Conservation (phyloP, 768 basidiomycete genomes). For the Gymnopilus junonius region DNA sequence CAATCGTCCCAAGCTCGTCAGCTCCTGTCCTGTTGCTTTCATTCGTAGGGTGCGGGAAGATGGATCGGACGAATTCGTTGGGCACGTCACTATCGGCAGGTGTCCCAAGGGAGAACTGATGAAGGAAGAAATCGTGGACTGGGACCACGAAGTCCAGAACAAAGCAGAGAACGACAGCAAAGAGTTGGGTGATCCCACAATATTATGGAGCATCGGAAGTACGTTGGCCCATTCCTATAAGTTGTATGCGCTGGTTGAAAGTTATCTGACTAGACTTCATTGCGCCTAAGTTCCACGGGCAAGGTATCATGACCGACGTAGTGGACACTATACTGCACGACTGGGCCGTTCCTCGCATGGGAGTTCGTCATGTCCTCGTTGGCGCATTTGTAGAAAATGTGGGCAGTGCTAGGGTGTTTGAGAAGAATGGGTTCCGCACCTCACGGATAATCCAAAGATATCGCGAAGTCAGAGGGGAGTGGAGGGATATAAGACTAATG, state of each 20-base stretch:
- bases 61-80: constrained; percentile 58
- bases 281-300: constrained; percentile 26
- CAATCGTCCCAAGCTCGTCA: constrained; percentile 1
- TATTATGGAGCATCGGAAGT: constrained; percentile 68
- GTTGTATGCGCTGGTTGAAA: neutral
- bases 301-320: constrained; percentile 65
- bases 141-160: constrained; percentile 38
- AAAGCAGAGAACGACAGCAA: constrained; percentile 44
- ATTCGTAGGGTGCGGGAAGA: constrained; percentile 60
- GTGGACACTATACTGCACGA: constrained; percentile 50
- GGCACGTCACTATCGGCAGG: constrained; percentile 44
- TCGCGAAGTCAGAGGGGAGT: constrained; percentile 39
- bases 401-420: constrained; percentile 63
- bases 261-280: constrained; percentile 23
- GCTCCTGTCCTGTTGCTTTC: constrained; percentile 22
- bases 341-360: constrained; percentile 72
- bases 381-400: constrained; percentile 53
- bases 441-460: constrained; percentile 43
- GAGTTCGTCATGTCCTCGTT: constrained; percentile 45
- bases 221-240: constrained; percentile 15
- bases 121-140: constrained; percentile 27
- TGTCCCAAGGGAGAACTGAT: constrained; percentile 20
- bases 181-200: constrained; percentile 51
- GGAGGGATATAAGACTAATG: constrained; percentile 37
- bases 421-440: constrained; percentile 64